Base-by-base conservation (phyloP, 2,329 filamentous ascomycete genomes). In the Dendrostoma leiphaemia region DNA sequence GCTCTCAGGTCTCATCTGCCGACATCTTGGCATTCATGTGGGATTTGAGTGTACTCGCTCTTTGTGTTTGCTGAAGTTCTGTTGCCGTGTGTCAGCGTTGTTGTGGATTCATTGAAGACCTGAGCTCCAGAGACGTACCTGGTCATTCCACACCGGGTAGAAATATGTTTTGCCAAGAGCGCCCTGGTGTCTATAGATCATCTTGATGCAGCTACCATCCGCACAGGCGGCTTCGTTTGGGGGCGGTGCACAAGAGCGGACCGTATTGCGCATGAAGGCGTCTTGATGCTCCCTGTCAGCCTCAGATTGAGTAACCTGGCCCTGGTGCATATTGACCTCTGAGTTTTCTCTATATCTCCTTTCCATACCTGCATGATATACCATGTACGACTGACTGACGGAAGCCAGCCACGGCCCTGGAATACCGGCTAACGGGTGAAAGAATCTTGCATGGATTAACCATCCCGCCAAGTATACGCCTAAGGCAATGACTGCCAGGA, bases 31-130 rank as follows among this genome's bases (percentile, higher is more conserved):
- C n/a, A n/a, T n/a, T n/a, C n/a, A n/a, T n/a, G n/a, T n/a, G n/a
- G n/a, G n/a, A n/a, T n/a, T n/a, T n/a, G n/a, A n/a, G n/a, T n/a
- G n/a, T 3, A 31, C 4, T 13, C n/a, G 40, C 47, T 50, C 47
- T 31, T 41, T 50, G n/a, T 50, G 47, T 35, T 50, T 50, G 35
- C 35, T 50, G 17, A 40, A 41, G 21, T 41, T 50, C 47, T 50
- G 24, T n/a, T 28, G n/a, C n/a, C 6, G 2, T 23, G 19, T 19
- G 26, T 50, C 19, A 41, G 35, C 23, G 17, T 38, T 13, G 9
- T 26, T 38, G n/a, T 4, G 21, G 13, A 23, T 2, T n/a, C 34
- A 21, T 7, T 1, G 5, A 12, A 32, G 9, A 2, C n/a, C 4
- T 21, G 17, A 2, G 23, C n/a, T n/a, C n/a, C n/a, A n/a, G n/a